A percentile compares a stretch with the other conserved stretches of the same genome.
Conservation (phyloP, 495 filamentous ascomycete genomes). For the Neurospora sp. region DNA sequence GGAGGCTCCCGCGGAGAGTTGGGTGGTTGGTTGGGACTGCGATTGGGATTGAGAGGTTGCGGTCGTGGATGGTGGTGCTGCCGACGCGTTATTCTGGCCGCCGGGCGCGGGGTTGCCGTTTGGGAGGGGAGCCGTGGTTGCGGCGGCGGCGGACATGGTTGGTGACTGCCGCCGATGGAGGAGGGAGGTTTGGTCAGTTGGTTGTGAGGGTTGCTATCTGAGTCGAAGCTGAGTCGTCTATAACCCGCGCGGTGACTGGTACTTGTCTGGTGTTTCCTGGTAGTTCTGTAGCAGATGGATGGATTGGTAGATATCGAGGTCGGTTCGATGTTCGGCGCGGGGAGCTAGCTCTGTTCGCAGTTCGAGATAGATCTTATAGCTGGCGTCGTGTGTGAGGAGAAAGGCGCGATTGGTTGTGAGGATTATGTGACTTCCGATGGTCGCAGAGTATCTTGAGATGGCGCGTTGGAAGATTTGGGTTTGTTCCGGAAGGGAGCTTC, state of each 20-base stretch:
- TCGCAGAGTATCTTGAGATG: neutral
- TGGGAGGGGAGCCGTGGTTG: constrained; percentile 26
- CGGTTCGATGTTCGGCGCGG: neutral
- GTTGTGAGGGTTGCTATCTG: neutral
- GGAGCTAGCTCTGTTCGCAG: neutral
- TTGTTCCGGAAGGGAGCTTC: neutral
- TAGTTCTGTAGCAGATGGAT: neutral
- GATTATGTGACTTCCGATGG: neutral
- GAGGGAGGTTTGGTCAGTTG: neutral
- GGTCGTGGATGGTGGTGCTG: constrained; percentile 12
- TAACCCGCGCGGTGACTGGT: neutral
- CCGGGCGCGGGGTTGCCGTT: constrained; percentile 25
- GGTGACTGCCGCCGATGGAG: neutral
- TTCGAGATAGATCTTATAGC: neutral
- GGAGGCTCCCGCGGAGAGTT: constrained; percentile 9
- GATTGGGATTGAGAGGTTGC: constrained; percentile 25
- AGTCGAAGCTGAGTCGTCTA: neutral
- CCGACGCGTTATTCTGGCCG: neutral
- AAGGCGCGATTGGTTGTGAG: neutral
- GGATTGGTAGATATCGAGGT: neutral
- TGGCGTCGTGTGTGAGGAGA: neutral
- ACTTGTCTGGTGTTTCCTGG: neutral
- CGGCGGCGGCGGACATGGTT: constrained; percentile 8
- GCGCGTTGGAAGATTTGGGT: neutral
- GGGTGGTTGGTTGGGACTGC: constrained; percentile 9